A percentile compares a stretch with the other conserved stretches of the same genome.
Evolutionary conservation across 2,329 filamentous ascomycete species (phyloP).

Genomic region (Exophiala phaeomuriformis): DNA sequence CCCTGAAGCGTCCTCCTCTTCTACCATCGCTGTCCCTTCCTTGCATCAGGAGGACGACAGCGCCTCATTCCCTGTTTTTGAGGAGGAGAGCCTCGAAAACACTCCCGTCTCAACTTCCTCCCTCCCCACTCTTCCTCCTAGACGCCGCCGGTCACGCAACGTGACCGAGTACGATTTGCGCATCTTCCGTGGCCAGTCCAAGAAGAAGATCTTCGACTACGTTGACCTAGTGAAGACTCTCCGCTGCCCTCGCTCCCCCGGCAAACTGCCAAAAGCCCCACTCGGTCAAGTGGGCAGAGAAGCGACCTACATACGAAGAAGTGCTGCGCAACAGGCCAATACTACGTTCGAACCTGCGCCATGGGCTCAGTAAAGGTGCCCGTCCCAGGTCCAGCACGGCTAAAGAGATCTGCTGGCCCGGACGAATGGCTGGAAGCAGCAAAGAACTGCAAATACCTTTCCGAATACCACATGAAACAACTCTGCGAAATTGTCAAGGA

Average conservation of each 20-base stretch:
- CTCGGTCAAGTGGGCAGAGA: conserved; percentile 10
- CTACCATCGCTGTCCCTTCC: conserved; percentile 7
- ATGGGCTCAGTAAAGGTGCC: conserved; percentile 49
- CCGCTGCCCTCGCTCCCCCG: conserved; percentile 10
- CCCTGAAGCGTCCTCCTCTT: conserved; percentile 1
- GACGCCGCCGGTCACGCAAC: conserved; percentile 17
- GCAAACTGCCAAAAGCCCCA: conserved; percentile 17
- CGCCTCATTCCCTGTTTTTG: conserved; percentile 20
- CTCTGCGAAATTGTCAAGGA: conserved; percentile 98
- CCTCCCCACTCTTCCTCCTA: background rate
- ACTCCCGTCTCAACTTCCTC: conserved; percentile 4
- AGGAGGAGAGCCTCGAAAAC: conserved; percentile 10
- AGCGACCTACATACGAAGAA: conserved; percentile 29
- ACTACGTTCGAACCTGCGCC: conserved; percentile 12
- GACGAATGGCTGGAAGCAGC: conserved; percentile 97
- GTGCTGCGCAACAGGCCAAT: conserved; percentile 2
- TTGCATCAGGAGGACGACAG: conserved; percentile 8
- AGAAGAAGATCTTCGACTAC: conserved; percentile 18
- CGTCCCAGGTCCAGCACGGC: conserved; percentile 80
- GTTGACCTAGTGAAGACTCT: conserved; percentile 17
- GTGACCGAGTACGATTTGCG: conserved; percentile 20
- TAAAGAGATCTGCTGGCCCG: conserved; percentile 74
- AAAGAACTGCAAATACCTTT: conserved; percentile 94
- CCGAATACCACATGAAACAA: conserved; percentile 95
- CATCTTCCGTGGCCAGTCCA: conserved; percentile 11